Evolutionary conservation across 108 stramenopile genomes (phyloP).

Genomic region (Poteriospumella lacustris): DNA sequence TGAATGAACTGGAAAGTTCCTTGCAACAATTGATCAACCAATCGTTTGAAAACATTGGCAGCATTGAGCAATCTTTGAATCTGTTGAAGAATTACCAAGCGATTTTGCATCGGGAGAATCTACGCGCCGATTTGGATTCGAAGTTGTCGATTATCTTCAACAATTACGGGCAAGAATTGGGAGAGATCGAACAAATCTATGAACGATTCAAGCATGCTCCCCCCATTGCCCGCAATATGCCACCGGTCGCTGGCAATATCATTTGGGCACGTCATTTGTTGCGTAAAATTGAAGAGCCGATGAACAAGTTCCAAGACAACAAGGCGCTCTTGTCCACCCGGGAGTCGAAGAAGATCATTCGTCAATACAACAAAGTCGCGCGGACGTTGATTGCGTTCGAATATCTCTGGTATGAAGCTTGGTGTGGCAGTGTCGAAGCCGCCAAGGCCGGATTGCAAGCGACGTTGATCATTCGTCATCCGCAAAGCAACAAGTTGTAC

Average conservation of each 20-base stretch:
- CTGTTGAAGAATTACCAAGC: conserved; percentile 53
- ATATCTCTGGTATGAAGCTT: conserved; percentile 65
- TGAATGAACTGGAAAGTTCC: conserved; percentile 51
- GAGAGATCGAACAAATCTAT: conserved; percentile 53
- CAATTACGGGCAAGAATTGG: conserved; percentile 57
- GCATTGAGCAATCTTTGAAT: conserved; percentile 52
- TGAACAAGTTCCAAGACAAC: conserved; percentile 52
- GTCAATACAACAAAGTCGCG: conserved; percentile 57
- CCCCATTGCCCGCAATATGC: conserved; percentile 57
- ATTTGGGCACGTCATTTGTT: conserved; percentile 62
- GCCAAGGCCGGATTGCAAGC: conserved; percentile 59
- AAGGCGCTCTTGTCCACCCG: conserved; percentile 44
- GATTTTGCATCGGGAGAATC: conserved; percentile 53
- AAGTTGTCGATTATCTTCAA: conserved; percentile 57
- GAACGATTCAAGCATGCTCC: conserved; percentile 55
- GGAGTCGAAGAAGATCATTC: conserved; percentile 57
- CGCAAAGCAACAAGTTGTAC: conserved; percentile 44
- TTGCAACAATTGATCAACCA: conserved; percentile 57
- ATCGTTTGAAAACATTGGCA: conserved; percentile 54
- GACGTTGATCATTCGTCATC: conserved; percentile 60
- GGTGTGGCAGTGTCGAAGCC: conserved; percentile 52
- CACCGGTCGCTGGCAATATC: conserved; percentile 63
- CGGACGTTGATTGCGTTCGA: conserved; percentile 61
- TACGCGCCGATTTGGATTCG: conserved; percentile 50
- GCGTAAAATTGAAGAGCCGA: conserved; percentile 58